These are phyloP conservation scores for Catunica adiposa DNA, from an alignment of 2,329 filamentous ascomycete genomes.

Conservation along the genomic window DNA sequence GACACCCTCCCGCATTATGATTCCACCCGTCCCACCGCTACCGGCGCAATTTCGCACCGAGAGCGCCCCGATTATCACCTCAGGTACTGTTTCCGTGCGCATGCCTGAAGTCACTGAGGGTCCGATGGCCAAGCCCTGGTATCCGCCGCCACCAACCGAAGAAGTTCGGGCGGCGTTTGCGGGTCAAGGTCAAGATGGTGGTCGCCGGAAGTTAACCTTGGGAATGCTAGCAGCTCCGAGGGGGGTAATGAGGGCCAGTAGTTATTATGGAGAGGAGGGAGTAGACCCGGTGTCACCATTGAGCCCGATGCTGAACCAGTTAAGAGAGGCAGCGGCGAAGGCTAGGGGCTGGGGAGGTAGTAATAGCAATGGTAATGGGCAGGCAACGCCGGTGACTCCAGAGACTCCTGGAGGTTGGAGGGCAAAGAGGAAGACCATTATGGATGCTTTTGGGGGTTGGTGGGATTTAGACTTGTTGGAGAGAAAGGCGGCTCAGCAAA, in stretches of 20 bases:
- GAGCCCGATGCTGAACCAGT: slow-evolving; percentile 16
- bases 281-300: slow-evolving; percentile 17
- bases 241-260: slow-evolving; percentile 5
- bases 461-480: slow-evolving; percentile 37
- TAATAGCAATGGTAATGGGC: neutral
- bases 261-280: slow-evolving; percentile 7
- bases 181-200: neutral
- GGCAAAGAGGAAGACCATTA: slow-evolving; percentile 29
- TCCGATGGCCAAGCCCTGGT: slow-evolving; percentile 13
- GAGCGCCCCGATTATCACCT: neutral
- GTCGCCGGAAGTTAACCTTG: slow-evolving; percentile 6
- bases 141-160: slow-evolving; percentile 14
- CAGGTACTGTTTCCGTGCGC: neutral
- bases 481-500: slow-evolving; percentile 6
- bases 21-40: slow-evolving; percentile 10
- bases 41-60: slow-evolving; percentile 7
- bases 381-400: slow-evolving; percentile 15
- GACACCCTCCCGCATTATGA: slow-evolving; percentile 2
- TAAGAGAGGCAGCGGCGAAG: slow-evolving; percentile 10
- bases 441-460: slow-evolving; percentile 35
- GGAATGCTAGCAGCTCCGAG: slow-evolving; percentile 12
- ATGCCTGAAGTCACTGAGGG: neutral
- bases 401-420: slow-evolving; percentile 15
- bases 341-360: neutral
- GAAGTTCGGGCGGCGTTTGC: slow-evolving; percentile 5